These are phyloP conservation scores for Bolboschoenus planiculmis DNA, from an alignment of 176 grass and related monocot species.

Conservation along the genomic window DNA sequence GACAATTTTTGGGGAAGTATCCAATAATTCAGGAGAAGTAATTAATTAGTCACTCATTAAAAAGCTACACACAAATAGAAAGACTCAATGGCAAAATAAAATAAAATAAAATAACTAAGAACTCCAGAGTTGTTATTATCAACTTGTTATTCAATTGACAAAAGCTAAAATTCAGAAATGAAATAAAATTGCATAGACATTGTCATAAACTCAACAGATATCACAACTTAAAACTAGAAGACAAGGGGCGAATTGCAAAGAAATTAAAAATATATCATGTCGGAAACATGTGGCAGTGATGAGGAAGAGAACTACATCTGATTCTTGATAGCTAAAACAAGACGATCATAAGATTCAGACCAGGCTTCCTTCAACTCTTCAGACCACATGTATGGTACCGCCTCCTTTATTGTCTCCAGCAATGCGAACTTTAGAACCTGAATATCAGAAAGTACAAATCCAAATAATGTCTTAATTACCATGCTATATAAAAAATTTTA, in stretches of 20 bases:
- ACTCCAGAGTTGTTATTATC: background rate
- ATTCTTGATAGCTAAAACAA: background rate
- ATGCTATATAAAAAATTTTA: background rate
- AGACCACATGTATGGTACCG: conserved; percentile 6
- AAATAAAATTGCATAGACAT: too few relatives aligned
- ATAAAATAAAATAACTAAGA: background rate
- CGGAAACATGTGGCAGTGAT: background rate
- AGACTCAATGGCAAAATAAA: background rate
- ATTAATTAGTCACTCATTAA: background rate
- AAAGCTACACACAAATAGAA: background rate
- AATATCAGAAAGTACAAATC: background rate
- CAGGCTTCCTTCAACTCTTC: conserved; percentile 7
- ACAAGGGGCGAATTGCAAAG: background rate
- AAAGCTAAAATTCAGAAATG: background rate
- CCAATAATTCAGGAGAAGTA: background rate
- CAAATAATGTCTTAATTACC: too few relatives aligned
- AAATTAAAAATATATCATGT: background rate
- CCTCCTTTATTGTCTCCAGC: background rate
- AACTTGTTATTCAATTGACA: background rate
- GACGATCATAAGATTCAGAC: conserved; percentile 3
- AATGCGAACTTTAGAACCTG: background rate
- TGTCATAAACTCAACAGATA: too few relatives aligned
- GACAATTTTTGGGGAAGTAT: background rate
- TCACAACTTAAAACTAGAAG: background rate
- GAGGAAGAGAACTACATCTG: background rate